Percentiles rank a stretch among this genome's conserved stretches.
phyloP scores from a whole-genome alignment of 2,329 filamentous ascomycete species.

The Uncinocarpus reesii region DNA sequence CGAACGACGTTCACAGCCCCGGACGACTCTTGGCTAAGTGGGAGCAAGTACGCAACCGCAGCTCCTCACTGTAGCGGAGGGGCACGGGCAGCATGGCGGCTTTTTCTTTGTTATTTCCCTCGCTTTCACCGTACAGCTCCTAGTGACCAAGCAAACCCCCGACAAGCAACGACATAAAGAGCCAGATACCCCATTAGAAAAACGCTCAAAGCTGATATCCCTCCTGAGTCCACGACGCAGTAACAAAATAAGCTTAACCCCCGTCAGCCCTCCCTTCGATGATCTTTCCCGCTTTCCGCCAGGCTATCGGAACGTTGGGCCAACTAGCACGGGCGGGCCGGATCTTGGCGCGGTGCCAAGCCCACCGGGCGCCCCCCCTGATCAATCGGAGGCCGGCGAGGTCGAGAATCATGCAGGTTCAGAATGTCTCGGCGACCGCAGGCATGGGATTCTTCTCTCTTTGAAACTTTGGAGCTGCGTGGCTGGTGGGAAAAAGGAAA shows the following conservation, averaged over 20 bases:
- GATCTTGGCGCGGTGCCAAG: constrained; percentile 1
- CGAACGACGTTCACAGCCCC: background rate
- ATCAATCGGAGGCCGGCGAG: background rate
- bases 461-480: too few relatives aligned
- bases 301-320: background rate
- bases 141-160: too few relatives aligned
- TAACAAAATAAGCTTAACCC: constrained; percentile 1
- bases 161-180: too few relatives aligned
- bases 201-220: background rate
- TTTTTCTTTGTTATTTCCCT: too few relatives aligned
- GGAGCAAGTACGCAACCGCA: background rate
- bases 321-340: background rate
- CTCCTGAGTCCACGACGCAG: background rate
- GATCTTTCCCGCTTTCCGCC: constrained; percentile 9
- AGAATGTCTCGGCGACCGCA: too few relatives aligned
- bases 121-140: too few relatives aligned
- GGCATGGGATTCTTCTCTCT: too few relatives aligned
- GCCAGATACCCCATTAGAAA: background rate
- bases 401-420: too few relatives aligned
- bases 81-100: too few relatives aligned
- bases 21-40: background rate
- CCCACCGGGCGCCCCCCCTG: background rate
- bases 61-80: too few relatives aligned
- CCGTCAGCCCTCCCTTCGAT: background rate
- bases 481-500: background rate